A percentile compares a stretch with the other conserved stretches of the same genome.
These are phyloP conservation scores for Talaromyces rugulosus DNA, from an alignment of 2,329 filamentous ascomycete genomes.

Conservation along the genomic window DNA sequence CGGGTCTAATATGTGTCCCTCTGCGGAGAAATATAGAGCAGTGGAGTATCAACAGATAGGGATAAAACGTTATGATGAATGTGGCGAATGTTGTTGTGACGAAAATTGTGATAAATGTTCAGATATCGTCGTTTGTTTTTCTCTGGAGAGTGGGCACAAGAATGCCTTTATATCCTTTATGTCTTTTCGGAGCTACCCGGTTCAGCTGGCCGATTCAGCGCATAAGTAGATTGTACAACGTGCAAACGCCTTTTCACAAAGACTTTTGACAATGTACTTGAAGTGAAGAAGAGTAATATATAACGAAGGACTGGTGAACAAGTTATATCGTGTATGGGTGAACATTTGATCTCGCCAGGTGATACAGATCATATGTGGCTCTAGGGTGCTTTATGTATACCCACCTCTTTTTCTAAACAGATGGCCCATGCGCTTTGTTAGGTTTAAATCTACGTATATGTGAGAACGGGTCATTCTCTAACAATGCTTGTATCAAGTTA, in stretches of 20 bases:
- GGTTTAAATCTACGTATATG: too few relatives aligned
- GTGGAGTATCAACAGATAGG: not conserved
- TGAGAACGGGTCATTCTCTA: too few relatives aligned
- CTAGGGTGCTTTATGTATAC: not conserved
- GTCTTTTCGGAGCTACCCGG: too few relatives aligned
- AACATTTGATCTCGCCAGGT: not conserved
- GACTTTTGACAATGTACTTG: not conserved
- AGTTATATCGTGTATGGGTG: not conserved
- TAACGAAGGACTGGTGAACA: not conserved
- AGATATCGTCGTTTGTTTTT: too few relatives aligned
- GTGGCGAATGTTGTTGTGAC: not conserved
- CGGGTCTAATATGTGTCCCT: not conserved
- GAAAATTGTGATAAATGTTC: too few relatives aligned
- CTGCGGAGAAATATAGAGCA: not conserved
- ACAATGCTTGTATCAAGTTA: too few relatives aligned
- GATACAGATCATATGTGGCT: not conserved
- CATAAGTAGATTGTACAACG: too few relatives aligned
- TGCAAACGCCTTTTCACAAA: not conserved
- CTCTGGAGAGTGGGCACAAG: too few relatives aligned
- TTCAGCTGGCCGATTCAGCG: too few relatives aligned
- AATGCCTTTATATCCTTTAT: too few relatives aligned
- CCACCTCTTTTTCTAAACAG: not conserved
- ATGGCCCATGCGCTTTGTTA: too few relatives aligned
- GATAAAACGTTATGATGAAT: not conserved
- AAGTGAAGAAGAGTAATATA: not conserved